phyloP scores from a whole-genome alignment of 2,329 filamentous ascomycete species.

The Clonostachys solani region DNA sequence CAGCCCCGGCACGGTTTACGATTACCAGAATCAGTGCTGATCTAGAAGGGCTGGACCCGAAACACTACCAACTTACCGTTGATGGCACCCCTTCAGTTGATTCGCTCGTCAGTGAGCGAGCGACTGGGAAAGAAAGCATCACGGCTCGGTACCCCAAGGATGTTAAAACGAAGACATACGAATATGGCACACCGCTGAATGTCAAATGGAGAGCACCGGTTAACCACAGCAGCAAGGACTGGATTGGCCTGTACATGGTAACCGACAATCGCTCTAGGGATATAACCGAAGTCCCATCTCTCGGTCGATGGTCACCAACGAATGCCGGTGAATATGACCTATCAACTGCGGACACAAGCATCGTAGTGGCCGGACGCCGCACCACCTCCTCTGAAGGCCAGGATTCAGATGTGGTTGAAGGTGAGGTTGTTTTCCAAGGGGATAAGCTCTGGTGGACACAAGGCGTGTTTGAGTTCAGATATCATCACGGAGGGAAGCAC shows the following conservation, averaged over 20 bases:
- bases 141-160: constrained; percentile 63
- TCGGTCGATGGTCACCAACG: constrained; percentile 86
- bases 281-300: constrained; percentile 75
- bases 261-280: constrained; percentile 88
- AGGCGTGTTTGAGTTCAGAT: constrained; percentile 93
- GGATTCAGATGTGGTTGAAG: constrained; percentile 59
- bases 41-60: constrained; percentile 72
- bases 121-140: constrained; percentile 70
- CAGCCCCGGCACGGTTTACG: constrained; percentile 80
- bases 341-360: constrained; percentile 69
- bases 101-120: constrained; percentile 49
- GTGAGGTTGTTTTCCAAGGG: constrained; percentile 82
- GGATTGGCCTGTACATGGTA: constrained; percentile 95
- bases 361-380: constrained; percentile 64
- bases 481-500: constrained; percentile 90
- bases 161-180: constrained; percentile 72
- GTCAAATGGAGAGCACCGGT: constrained; percentile 87
- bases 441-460: constrained; percentile 98
- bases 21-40: constrained; percentile 78
- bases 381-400: constrained; percentile 46
- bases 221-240: constrained; percentile 86
- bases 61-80: constrained; percentile 74
- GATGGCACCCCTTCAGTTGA: constrained; percentile 57
- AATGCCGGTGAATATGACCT: constrained; percentile 74
- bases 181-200: constrained; percentile 86